phyloP scores from a whole-genome alignment of 768 basidiomycete species.

The Sutorius australiensis region DNA sequence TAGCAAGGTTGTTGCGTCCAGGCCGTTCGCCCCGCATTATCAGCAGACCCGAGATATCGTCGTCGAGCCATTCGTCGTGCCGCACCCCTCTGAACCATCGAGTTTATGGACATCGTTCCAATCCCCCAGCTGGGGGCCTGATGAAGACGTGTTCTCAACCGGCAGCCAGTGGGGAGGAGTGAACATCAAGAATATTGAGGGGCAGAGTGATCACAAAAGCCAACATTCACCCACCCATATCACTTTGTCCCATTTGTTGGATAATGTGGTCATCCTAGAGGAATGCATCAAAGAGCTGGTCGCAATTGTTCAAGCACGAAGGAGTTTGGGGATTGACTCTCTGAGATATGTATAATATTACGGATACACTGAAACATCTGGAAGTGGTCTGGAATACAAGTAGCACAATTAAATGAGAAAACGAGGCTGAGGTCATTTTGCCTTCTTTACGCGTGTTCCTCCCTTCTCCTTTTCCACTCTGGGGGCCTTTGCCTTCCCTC shows the following conservation, averaged over 20 bases:
- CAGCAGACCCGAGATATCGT: slow-evolving; percentile 66
- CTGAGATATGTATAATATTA: slow-evolving; percentile 61
- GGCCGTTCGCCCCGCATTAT: slow-evolving; percentile 85
- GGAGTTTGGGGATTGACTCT: slow-evolving; percentile 80
- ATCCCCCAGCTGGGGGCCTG: slow-evolving; percentile 47
- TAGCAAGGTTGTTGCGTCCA: slow-evolving; percentile 50
- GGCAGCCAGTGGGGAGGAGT: slow-evolving; percentile 42
- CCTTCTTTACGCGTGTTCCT: slow-evolving; percentile 32
- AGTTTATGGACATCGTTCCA: slow-evolving; percentile 64
- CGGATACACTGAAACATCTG: slow-evolving; percentile 1
- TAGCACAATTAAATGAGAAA: neutral
- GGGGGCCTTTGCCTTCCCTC: slow-evolving; percentile 40
- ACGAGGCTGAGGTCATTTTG: slow-evolving; percentile 23
- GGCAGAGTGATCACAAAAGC: slow-evolving; percentile 18
- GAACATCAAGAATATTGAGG: slow-evolving; percentile 18
- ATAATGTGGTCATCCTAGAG: slow-evolving; percentile 93
- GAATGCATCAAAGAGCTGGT: slow-evolving; percentile 92
- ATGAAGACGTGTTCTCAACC: slow-evolving; percentile 66
- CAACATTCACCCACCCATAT: slow-evolving; percentile 42
- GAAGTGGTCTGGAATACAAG: neutral
- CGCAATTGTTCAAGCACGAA: slow-evolving; percentile 78
- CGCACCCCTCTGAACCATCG: slow-evolving; percentile 43
- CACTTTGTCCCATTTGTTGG: slow-evolving; percentile 79
- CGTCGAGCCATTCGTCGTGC: slow-evolving; percentile 67
- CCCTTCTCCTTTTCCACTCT: slow-evolving; percentile 27